A percentile compares a stretch with the other conserved stretches of the same genome.
These are phyloP conservation scores for Takashimella tepidaria DNA, from an alignment of 1,284 basidiomycete species.

Conservation along the genomic window DNA sequence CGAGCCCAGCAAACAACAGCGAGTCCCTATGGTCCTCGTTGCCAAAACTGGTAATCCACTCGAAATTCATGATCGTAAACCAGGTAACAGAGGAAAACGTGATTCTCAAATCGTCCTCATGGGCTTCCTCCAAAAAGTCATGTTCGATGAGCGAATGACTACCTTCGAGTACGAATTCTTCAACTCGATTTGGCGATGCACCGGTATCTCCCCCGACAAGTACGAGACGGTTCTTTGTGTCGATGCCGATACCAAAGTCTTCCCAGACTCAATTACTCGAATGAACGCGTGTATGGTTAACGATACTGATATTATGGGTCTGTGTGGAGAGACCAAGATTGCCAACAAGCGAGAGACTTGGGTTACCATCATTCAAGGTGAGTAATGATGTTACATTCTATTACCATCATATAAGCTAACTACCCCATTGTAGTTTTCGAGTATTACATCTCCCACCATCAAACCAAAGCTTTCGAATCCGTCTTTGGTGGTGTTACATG, in stretches of 20 bases:
- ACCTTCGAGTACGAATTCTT: constrained; percentile 98
- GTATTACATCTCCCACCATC: constrained; percentile 98
- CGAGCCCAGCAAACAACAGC: constrained; percentile 91
- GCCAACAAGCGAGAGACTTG: constrained; percentile 96
- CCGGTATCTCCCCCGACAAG: constrained; percentile 99
- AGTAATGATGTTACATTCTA: constrained; percentile 37
- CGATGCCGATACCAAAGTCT: constrained; percentile 94
- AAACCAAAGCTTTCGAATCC: constrained; percentile 97
- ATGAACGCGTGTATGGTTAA: constrained; percentile 97
- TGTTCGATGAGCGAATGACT: constrained; percentile 97
- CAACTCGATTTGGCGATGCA: constrained; percentile 89
- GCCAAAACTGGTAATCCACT: constrained; percentile 90
- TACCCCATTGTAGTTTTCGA: constrained; percentile 87
- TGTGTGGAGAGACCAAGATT: constrained; percentile 97
- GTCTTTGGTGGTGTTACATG: constrained; percentile 99
- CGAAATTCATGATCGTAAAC: constrained; percentile 83
- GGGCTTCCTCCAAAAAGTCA: constrained; percentile 99
- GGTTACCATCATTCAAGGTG: constrained; percentile 84
- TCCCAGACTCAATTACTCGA: constrained; percentile 75
- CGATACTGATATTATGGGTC: constrained; percentile 98
- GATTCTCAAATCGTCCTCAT: constrained; percentile 98
- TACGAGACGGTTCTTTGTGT: constrained; percentile 99
- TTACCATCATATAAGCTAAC: constrained; percentile 4
- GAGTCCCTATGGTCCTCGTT: constrained; percentile 89
- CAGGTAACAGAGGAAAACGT: constrained; percentile 96